Percentiles rank a stretch among this genome's conserved stretches.
phyloP scores from a whole-genome alignment of 345 rosid species.

The Reutealis trisperma region DNA sequence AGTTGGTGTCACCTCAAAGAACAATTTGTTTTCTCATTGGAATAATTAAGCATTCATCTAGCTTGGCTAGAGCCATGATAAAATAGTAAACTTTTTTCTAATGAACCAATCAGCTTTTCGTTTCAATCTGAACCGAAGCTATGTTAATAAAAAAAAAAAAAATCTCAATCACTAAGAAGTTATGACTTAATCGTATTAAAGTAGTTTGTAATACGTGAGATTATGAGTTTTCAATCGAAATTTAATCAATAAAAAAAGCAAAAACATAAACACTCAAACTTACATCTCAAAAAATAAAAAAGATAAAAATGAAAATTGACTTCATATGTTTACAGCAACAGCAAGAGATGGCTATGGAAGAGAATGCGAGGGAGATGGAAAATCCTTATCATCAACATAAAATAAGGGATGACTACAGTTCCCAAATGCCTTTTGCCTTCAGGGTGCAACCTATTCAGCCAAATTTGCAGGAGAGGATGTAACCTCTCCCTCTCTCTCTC shows the following conservation, averaged over 20 bases:
- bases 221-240: too few species aligned
- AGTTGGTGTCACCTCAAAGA: background rate
- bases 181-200: too few species aligned
- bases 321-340: background rate
- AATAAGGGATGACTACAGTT: slow-evolving; percentile 33
- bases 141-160: too few species aligned
- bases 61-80: background rate
- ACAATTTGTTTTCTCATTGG: background rate
- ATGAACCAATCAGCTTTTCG: too few species aligned
- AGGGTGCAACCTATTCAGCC: slow-evolving; percentile 65
- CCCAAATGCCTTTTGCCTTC: slow-evolving; percentile 47
- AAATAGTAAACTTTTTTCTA: background rate
- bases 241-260: too few species aligned
- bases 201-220: too few species aligned
- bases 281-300: too few species aligned
- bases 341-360: slow-evolving; percentile 27
- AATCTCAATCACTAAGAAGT: too few species aligned
- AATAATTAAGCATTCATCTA: background rate
- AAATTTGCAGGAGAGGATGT: slow-evolving; percentile 58
- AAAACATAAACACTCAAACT: too few species aligned
- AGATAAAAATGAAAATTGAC: too few species aligned
- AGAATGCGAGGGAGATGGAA: slow-evolving; percentile 24
- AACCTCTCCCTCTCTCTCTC: background rate
- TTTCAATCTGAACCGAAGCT: too few species aligned
- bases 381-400: slow-evolving; percentile 32